Conservation (phyloP, 2,329 filamentous ascomycete genomes). For the Colletotrichum spinosum region DNA sequence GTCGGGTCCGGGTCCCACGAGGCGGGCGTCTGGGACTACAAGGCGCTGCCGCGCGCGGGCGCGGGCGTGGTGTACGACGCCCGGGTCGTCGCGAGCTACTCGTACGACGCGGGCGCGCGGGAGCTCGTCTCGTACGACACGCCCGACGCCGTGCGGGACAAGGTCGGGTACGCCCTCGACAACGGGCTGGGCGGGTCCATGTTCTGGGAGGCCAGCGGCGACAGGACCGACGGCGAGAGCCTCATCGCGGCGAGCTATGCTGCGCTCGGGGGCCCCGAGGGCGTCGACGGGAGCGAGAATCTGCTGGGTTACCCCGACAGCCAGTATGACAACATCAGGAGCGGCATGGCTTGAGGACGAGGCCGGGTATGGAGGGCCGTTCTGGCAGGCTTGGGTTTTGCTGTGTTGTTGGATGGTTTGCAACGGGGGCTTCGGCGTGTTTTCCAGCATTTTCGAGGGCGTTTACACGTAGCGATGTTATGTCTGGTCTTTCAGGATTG, state of each 20-base stretch:
- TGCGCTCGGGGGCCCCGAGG: conserved; percentile 52
- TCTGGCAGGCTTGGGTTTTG: too few species aligned
- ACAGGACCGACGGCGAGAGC: conserved; percentile 69
- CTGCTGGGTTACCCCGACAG: conserved; percentile 64
- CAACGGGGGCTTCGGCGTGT: too few species aligned
- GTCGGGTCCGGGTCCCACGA: conserved; percentile 79
- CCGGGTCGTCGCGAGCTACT: conserved; percentile 73
- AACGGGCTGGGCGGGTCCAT: conserved; percentile 79
- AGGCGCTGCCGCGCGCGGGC: conserved; percentile 74
- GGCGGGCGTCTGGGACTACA: conserved; percentile 83
- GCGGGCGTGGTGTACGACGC: conserved; percentile 69
- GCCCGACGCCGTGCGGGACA: conserved; percentile 67
- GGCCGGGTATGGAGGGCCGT: too few species aligned
- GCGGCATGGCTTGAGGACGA: conserved; percentile 42
- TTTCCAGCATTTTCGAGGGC: too few species aligned
- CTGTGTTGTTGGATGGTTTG: too few species aligned
- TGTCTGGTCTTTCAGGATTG: too few species aligned
- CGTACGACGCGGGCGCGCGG: conserved; percentile 69
- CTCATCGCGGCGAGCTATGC: conserved; percentile 65
- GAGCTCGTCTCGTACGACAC: conserved; percentile 81
- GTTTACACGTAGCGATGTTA: too few species aligned
- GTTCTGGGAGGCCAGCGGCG: conserved; percentile 87
- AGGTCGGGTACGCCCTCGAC: conserved; percentile 73
- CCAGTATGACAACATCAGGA: conserved; percentile 66
- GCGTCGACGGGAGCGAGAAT: conserved; percentile 61